Base-by-base conservation (phyloP, 1,284 basidiomycete species). In the Ustilago curta region DNA sequence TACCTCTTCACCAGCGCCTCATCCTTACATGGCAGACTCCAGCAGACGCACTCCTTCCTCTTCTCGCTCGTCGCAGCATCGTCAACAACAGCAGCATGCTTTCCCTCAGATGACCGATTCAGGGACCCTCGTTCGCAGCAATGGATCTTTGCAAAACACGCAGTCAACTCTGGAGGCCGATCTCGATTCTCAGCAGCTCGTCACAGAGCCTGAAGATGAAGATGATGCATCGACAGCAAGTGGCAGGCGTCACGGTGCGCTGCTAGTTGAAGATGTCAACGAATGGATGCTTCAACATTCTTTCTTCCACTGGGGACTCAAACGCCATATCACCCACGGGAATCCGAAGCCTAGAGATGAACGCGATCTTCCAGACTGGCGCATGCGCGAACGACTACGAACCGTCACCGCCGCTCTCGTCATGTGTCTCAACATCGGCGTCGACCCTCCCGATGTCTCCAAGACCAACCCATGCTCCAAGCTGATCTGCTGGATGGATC, bases 401-500 rank as follows among this genome's bases (percentile, higher is more conserved):
- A 98, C 95, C 0, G 91, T 93, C 27, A 92, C 94, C 48, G 96
- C 94, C 1, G 93, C 93, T 0, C 89, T 99, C n/a, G 93, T 97
- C 16, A 89, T 98, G 71, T 99, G 96, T 83, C 88, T 99, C 47
- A 98, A 99, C 86, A 93, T 99, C 82, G 95, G 97, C 60, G 94
- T 97, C 44, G 96, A 99, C 83, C 96, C 96, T 18, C 96, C 96
- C 63, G 96, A 99, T 83, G 88, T 97, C 52, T 92, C 97, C 86
- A 99, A 98, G 88, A 98, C 97, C 9, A 93, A 92, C 76, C 97
- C 96, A 1, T 97, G 94, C 82, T 95, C 96, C 0, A 91, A 93
- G 55, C 88, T 97, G 55, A 96, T 99, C 86, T 95, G 94, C 78
- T 99, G 96, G 96, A 93, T 98, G 45, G 96, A 99, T 86, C 96